phyloP scores from a whole-genome alignment of 257 asterid species.

The Nyctanthes arbortristis region DNA sequence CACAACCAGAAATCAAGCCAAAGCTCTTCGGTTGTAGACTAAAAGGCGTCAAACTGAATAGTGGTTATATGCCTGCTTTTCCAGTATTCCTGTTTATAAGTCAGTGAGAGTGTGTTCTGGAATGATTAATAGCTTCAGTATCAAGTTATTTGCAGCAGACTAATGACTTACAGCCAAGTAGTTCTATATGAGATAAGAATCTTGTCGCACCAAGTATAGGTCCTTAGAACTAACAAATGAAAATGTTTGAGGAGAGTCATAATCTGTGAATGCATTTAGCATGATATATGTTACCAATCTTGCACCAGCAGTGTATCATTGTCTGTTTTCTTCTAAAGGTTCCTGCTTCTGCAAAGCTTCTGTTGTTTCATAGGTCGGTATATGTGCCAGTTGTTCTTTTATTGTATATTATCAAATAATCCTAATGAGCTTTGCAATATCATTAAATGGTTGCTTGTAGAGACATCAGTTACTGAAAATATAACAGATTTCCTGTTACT shows the following conservation, averaged over 20 bases:
- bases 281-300: not conserved
- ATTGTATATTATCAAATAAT: not conserved
- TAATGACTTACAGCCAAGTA: too few species aligned
- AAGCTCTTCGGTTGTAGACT: too few species aligned
- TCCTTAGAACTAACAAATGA: too few species aligned
- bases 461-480: not conserved
- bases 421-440: not conserved
- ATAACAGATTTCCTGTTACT: not conserved
- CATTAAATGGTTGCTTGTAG: not conserved
- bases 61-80: not conserved
- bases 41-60: not conserved
- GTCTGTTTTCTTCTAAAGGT: not conserved
- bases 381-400: not conserved
- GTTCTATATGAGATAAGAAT: too few species aligned
- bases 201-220: too few species aligned
- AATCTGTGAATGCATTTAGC: not conserved
- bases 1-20: slow-evolving; percentile 8
- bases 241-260: too few species aligned
- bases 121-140: too few species aligned
- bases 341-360: not conserved
- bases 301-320: not conserved
- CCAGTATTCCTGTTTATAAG: not conserved
- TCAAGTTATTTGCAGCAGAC: too few species aligned
- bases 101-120: too few species aligned
- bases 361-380: not conserved